Evolutionary conservation across 495 filamentous ascomycete species (phyloP).

Genomic region (Filosporella fistucella): DNA sequence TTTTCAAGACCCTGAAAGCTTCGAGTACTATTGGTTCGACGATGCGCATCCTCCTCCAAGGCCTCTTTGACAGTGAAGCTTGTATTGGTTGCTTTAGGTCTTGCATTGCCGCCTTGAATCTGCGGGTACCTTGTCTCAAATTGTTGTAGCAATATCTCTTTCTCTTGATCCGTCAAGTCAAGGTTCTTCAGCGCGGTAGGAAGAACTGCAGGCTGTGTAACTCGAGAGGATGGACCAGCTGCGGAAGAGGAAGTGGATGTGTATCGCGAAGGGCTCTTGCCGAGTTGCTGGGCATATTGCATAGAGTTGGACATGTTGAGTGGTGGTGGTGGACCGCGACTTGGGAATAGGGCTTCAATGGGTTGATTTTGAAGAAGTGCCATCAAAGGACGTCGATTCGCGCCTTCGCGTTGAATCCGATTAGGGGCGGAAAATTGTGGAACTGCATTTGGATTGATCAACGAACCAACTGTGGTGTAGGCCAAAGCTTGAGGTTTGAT

Average conservation of each 20-base stretch:
- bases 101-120: neutral
- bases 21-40: neutral
- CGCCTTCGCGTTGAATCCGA: slow-evolving; percentile 25
- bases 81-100: no score
- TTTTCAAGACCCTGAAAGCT: slow-evolving; percentile 17
- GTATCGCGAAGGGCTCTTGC: neutral
- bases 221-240: neutral
- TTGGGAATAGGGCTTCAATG: slow-evolving; percentile 6
- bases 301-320: slow-evolving; percentile 19
- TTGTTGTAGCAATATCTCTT: neutral
- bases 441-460: slow-evolving; percentile 19
- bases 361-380: slow-evolving; percentile 6
- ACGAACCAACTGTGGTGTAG: slow-evolving; percentile 27
- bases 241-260: neutral
- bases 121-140: neutral
- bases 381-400: slow-evolving; percentile 15
- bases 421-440: slow-evolving; percentile 24
- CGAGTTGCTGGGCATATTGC: slow-evolving; percentile 21
- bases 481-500: slow-evolving; percentile 17
- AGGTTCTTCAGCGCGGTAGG: no score
- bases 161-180: slow-evolving; percentile 2
- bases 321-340: slow-evolving; percentile 12
- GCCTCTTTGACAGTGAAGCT: neutral
- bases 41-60: neutral
- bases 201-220: neutral